Conservation (phyloP, 805 yeast species). For the Saturnispora sekii region DNA sequence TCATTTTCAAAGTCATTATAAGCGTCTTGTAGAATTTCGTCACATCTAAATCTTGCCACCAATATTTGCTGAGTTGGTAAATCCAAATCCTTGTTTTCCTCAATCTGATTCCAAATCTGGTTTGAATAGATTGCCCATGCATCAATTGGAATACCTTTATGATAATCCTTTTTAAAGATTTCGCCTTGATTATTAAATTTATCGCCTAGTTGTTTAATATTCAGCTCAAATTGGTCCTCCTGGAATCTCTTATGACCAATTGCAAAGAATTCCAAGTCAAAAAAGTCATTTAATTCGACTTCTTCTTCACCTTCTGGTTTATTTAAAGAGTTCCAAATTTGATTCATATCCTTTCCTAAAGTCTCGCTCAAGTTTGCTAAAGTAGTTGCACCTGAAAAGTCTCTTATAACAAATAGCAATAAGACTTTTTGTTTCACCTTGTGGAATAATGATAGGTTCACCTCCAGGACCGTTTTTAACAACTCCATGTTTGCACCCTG, state of each 20-base stretch:
- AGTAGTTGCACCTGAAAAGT: constrained; percentile 84
- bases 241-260: constrained; percentile 81
- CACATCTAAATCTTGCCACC: constrained; percentile 91
- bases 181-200: constrained; percentile 35
- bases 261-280: constrained; percentile 74
- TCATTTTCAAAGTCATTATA: constrained; percentile 34
- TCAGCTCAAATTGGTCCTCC: constrained; percentile 55
- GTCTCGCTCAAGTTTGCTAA: constrained; percentile 59
- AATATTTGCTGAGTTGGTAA: constrained; percentile 93
- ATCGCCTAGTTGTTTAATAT: constrained; percentile 55
- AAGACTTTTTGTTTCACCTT: constrained; percentile 47
- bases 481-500: constrained; percentile 98
- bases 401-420: constrained; percentile 82
- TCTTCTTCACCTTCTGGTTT: constrained; percentile 60
- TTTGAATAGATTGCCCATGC: constrained; percentile 93
- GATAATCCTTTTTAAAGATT: constrained; percentile 62
- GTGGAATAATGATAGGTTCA: constrained; percentile 79
- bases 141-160: constrained; percentile 82
- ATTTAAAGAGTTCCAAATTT: constrained; percentile 67
- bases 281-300: constrained; percentile 59
- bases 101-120: constrained; percentile 91
- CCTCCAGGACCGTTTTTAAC: constrained; percentile 92
- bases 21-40: constrained; percentile 62
- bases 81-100: constrained; percentile 85
- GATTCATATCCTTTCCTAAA: constrained; percentile 56